Percentiles rank a stretch among this genome's conserved stretches.
These are phyloP conservation scores for Clavariopsis aquatica DNA, from an alignment of 495 filamentous ascomycete species.

Conservation along the genomic window DNA sequence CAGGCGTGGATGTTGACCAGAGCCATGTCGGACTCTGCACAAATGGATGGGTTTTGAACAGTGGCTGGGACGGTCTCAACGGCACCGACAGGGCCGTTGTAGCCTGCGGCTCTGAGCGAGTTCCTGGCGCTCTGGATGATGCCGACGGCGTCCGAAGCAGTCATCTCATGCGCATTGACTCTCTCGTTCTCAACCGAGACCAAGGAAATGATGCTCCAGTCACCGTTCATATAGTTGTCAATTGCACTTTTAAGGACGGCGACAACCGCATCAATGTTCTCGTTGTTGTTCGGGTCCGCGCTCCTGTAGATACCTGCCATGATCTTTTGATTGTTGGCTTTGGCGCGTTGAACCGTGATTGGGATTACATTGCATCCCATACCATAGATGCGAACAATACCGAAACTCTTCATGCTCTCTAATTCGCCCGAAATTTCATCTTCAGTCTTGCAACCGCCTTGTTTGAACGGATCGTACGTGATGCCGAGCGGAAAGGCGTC, in stretches of 20 bases:
- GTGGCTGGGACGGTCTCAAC: constrained; percentile 76
- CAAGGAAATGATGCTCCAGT: constrained; percentile 69
- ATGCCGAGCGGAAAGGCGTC: constrained; percentile 24
- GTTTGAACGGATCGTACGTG: constrained; percentile 31
- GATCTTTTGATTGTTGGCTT: constrained; percentile 61
- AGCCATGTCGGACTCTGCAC: constrained; percentile 72
- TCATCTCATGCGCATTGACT: constrained; percentile 58
- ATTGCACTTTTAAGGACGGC: constrained; percentile 50
- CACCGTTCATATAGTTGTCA: constrained; percentile 51
- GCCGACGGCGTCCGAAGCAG: constrained; percentile 55
- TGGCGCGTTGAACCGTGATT: constrained; percentile 60
- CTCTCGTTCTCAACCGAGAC: constrained; percentile 80
- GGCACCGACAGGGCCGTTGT: constrained; percentile 71
- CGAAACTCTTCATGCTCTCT: constrained; percentile 52
- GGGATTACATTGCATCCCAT: constrained; percentile 72
- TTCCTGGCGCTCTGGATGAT: constrained; percentile 59
- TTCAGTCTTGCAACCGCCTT: constrained; percentile 66
- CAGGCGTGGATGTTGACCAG: constrained; percentile 83
- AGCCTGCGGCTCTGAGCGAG: constrained; percentile 63
- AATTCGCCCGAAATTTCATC: constrained; percentile 66
- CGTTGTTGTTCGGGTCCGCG: constrained; percentile 44
- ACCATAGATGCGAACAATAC: constrained; percentile 75
- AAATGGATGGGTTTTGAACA: constrained; percentile 66
- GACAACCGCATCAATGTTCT: constrained; percentile 53
- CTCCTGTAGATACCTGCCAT: constrained; percentile 68